Base-by-base conservation (phyloP, 108 stramenopile genomes). In the Nitzschia palea region DNA sequence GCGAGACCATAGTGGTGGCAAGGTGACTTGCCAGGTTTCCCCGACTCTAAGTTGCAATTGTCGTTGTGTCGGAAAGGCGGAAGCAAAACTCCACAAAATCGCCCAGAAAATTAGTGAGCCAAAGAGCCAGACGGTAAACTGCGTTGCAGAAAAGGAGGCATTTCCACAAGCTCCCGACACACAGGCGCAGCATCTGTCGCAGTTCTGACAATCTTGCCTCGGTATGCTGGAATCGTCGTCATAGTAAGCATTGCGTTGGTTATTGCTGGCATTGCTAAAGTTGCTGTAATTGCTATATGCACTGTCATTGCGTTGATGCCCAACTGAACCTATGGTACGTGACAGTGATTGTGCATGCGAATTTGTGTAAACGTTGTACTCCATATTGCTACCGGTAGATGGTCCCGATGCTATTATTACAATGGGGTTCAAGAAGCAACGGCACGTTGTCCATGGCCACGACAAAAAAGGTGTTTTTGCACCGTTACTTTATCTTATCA, bases 31-130 rank as follows among this genome's bases (percentile, higher is more conserved):
- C 59, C 59, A 61, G 1, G 59, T 61, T 27, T 61, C 59, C 9
- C 59, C 59, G 6, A 61, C 59, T 27, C 8, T 42, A 22, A 61
- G 28, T 22, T n/a, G 8, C 3, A 61, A 61, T 42, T 44, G 59
- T 42, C 28, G 37, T 44, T 61, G 40, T 18, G 25, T 33, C 18
- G 59, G 59, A 44, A 12, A 61, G 17, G 35, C 40, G 1, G 59
- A 15, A 26, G 59, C 59, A 26, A 61, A 33, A 14, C 37, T 25
- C 4, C 25, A 42, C 1, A 61, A 10, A 1, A 61, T 3, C 10
- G 40, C 59, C 59, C 59, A 61, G 22, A 44, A 61, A 1, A 61
- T 15, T 43, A 56, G 33, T 12, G 55, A 56, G 33, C n/a, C 10
- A 18, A 56, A 18, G 14, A 26, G n/a, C 55, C 55, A 56, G 17